Percentiles rank a stretch among this genome's conserved stretches.
These are phyloP conservation scores for Nakaseomyces kungkrabaensis DNA, from an alignment of 1,139 yeast genomes.

Conservation along the genomic window DNA sequence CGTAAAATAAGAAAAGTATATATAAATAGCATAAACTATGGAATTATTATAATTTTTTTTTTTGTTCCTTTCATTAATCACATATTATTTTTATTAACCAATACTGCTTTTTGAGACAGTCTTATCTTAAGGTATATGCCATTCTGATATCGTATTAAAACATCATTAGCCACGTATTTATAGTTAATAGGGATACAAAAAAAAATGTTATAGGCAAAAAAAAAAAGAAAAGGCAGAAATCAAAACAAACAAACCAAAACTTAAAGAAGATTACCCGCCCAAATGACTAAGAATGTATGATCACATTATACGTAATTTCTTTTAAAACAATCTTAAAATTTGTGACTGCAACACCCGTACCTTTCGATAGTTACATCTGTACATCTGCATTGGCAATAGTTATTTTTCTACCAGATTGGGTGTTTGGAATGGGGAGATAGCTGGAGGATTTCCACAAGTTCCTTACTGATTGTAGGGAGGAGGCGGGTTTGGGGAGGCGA, in stretches of 20 bases:
- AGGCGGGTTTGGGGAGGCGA: too few species aligned
- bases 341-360: background rate
- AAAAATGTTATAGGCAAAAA: too few species aligned
- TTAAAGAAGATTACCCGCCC: background rate
- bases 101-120: too few species aligned
- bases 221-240: background rate
- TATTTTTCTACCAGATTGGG: background rate
- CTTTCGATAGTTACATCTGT: background rate
- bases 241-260: background rate
- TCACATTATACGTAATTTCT: background rate
- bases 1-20: conserved; percentile 9
- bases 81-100: too few species aligned
- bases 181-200: too few species aligned
- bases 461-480: too few species aligned
- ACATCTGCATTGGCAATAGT: background rate
- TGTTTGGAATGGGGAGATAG: too few species aligned
- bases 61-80: background rate
- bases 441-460: too few species aligned
- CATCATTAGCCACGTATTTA: too few species aligned
- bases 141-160: too few species aligned
- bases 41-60: background rate
- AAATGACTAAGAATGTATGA: background rate
- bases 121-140: too few species aligned
- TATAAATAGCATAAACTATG: background rate
- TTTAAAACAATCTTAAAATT: too few species aligned